These are phyloP conservation scores for Anacardium occidentale DNA, from an alignment of 345 rosid species.

Conservation along the genomic window DNA sequence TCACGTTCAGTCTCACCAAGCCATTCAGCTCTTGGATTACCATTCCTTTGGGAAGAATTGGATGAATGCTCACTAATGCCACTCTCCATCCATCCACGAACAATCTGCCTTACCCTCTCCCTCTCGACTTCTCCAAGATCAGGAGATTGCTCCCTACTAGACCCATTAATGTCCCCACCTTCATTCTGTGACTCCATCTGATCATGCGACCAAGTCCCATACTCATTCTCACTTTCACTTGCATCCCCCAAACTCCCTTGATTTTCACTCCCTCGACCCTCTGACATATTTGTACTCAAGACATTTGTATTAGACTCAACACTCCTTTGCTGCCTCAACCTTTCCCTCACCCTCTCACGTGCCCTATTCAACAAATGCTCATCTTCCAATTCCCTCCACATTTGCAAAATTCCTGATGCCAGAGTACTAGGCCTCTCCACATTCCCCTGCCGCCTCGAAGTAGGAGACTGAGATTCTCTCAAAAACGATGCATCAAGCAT, in stretches of 20 bases:
- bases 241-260: slow-evolving; percentile 66
- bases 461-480: slow-evolving; percentile 78
- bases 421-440: slow-evolving; percentile 82
- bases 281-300: slow-evolving; percentile 48
- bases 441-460: slow-evolving; percentile 73
- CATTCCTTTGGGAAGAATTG: slow-evolving; percentile 55
- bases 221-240: slow-evolving; percentile 87
- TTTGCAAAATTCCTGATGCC: slow-evolving; percentile 83
- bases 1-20: slow-evolving; percentile 97
- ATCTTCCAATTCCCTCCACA: slow-evolving; percentile 99
- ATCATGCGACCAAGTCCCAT: slow-evolving; percentile 71
- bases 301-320: slow-evolving; percentile 52
- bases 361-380: slow-evolving; percentile 88
- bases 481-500: slow-evolving; percentile 95
- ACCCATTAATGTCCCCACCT: slow-evolving; percentile 49
- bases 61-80: slow-evolving; percentile 67
- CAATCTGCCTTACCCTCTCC: slow-evolving; percentile 95
- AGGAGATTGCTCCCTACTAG: slow-evolving; percentile 92
- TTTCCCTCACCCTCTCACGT: slow-evolving; percentile 73
- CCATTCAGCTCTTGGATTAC: slow-evolving; percentile 81
- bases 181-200: slow-evolving; percentile 51
- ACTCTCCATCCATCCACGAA: slow-evolving; percentile 90
- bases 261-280: slow-evolving; percentile 63
- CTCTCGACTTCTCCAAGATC: slow-evolving; percentile 94
- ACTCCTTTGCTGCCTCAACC: slow-evolving; percentile 72